Base-by-base conservation (phyloP, 768 basidiomycete species). In the Rossbeevera mucosa region DNA sequence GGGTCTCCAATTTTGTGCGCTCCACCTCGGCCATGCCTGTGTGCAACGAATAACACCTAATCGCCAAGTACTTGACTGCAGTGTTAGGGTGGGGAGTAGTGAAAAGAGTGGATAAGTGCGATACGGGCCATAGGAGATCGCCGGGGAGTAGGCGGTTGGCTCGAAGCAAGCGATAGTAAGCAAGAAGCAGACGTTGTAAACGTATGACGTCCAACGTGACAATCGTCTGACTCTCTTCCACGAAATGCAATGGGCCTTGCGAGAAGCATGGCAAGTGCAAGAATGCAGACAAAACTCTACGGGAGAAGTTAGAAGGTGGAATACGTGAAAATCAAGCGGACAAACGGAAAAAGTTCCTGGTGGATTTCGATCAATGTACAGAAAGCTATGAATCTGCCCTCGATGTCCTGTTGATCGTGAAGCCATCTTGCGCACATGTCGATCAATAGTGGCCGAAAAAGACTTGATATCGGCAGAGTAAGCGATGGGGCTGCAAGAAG, bases 401-500 rank as follows among this genome's bases (percentile, higher is more conserved):
- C 77, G 21, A 72, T 59, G 53, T 76, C 70, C 38, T 77, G 68
- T 31, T 74, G 60, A 18, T 74, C 71, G n/a, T 85, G 72, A 38
- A 94, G 64, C 92, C 91, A 96, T 61, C 88, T 71, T 4, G 88
- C 88, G 61, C 85, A 85, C 22, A 98, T 71, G 67, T 95, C 89
- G 24, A 87, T 60, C 33, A 92, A 66, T 48, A 97, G 69, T 4
- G 94, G 94, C 55, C 87, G 74, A 70, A 88, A 97, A 11, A 78
- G 56, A 6, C 71, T 74, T 18, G 87, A 81, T 53, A 97, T 74
- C 12, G 72, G 61, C 26, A 78, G 61, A 0, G 91, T 91, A 40
- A 86, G 76, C 11, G 80, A 75, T 8, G 88, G 85, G 16, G 74
- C 64, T 0, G 80, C 72, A 13, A 93, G 75, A 7, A 88, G 69